Evolutionary conservation across 2,329 filamentous ascomycete genomes (phyloP).

Genomic region (Paecilomyces dactylethromorphus): DNA sequence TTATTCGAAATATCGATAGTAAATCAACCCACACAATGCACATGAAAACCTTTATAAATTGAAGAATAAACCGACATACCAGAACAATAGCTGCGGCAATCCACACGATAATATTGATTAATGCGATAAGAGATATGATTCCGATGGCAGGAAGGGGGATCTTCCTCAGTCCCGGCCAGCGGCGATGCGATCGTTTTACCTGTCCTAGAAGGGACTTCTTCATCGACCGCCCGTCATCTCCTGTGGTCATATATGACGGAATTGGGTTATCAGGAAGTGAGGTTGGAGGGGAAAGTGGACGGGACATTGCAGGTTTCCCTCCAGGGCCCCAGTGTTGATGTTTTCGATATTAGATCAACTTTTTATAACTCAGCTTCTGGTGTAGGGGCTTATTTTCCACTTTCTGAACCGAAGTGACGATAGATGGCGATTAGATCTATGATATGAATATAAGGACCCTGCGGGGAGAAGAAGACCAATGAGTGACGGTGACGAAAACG

Average conservation of each 20-base stretch:
- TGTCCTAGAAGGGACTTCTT: slow-evolving; percentile 24
- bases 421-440: not conserved
- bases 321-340: not conserved
- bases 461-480: not conserved
- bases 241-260: not conserved
- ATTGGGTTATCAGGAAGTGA: not conserved
- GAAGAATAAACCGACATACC: slow-evolving; percentile 29
- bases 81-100: slow-evolving; percentile 51
- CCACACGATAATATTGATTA: slow-evolving; percentile 54
- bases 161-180: slow-evolving; percentile 49
- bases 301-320: not conserved
- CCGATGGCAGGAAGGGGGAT: slow-evolving; percentile 52
- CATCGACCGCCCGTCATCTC: slow-evolving; percentile 1
- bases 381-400: not conserved
- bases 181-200: slow-evolving; percentile 43
- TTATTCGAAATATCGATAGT: too few species aligned
- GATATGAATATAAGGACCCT: not conserved
- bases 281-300: not conserved
- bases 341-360: not conserved
- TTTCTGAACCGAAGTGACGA: not conserved
- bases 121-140: slow-evolving; percentile 48
- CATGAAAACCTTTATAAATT: not conserved
- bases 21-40: too few species aligned
- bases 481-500: not conserved
- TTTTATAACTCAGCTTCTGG: not conserved